phyloP scores from a whole-genome alignment of 768 basidiomycete genomes.

The Phylloporus sp. region DNA sequence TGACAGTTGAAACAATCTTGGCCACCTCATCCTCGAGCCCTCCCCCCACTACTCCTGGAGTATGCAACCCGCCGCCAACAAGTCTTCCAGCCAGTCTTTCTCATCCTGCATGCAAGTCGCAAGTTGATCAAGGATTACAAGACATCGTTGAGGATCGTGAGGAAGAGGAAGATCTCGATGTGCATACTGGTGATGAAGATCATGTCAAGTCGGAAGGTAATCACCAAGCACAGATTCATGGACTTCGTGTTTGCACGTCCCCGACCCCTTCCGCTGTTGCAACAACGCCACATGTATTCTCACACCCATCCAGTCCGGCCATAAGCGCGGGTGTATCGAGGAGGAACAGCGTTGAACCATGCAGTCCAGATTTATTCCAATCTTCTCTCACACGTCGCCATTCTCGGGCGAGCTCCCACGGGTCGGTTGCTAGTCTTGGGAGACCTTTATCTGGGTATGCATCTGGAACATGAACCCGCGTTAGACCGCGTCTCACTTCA shows the following conservation, averaged over 20 bases:
- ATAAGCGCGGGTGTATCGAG: constrained; percentile 13
- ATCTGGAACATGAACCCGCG: constrained; percentile 6
- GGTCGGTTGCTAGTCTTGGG: constrained; percentile 25
- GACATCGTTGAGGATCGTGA: constrained; percentile 48
- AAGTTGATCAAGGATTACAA: constrained; percentile 38
- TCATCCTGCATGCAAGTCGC: constrained; percentile 21
- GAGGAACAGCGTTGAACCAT: constrained; percentile 23
- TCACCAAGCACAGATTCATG: constrained; percentile 43
- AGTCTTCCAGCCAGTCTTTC: constrained; percentile 33
- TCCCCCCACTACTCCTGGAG: constrained; percentile 14
- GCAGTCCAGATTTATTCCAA: constrained; percentile 21
- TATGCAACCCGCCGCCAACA: constrained; percentile 34
- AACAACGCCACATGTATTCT: constrained; percentile 24
- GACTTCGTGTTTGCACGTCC: constrained; percentile 50
- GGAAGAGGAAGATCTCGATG: constrained; percentile 42
- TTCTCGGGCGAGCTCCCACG: constrained; percentile 24
- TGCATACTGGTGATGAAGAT: constrained; percentile 12
- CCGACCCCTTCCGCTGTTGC: constrained; percentile 30
- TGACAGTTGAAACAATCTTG: constrained; percentile 53
- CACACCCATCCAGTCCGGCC: constrained; percentile 20
- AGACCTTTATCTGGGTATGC: constrained; percentile 25
- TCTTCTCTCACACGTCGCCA: constrained; percentile 20
- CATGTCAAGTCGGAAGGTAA: constrained; percentile 16
- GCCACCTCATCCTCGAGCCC: constrained; percentile 28
- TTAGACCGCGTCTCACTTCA: not conserved